phyloP scores from a whole-genome alignment of 2,329 filamentous ascomycete species.

The Teratosphaeria zuluensis region DNA sequence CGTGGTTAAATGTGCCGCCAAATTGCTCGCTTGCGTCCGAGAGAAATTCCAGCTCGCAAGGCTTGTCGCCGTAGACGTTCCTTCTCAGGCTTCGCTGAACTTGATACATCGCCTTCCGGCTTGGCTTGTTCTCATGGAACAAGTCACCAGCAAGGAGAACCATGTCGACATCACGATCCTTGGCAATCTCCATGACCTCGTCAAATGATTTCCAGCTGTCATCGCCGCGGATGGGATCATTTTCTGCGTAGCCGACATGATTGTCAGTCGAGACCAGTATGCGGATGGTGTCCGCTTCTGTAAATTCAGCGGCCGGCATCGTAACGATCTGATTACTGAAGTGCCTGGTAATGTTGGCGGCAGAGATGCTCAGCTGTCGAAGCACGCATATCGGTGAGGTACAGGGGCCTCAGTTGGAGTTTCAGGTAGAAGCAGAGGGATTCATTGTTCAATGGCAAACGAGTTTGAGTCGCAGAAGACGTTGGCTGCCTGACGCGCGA shows the following conservation, averaged over 20 bases:
- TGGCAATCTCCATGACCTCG: conserved; percentile 84
- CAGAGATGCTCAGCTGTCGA: conserved; percentile 6
- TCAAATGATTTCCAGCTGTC: conserved; percentile 97
- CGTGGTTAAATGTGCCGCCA: conserved; percentile 69
- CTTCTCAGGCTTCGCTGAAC: conserved; percentile 90
- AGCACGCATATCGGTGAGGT: conserved; percentile 8
- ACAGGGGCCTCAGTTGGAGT: neutral
- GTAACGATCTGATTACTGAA: neutral
- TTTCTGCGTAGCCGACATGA: conserved; percentile 93
- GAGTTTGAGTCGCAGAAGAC: neutral
- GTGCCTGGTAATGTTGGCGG: neutral
- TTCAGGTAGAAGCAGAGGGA: neutral
- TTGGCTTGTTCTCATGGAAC: conserved; percentile 97
- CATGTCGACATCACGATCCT: conserved; percentile 90
- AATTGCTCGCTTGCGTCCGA: conserved; percentile 90
- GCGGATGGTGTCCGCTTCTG: conserved; percentile 73
- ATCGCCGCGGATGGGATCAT: conserved; percentile 86
- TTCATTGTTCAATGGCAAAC: neutral
- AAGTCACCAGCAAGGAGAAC: conserved; percentile 87
- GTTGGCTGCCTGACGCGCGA: neutral
- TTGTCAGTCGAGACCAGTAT: conserved; percentile 93
- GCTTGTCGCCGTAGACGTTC: conserved; percentile 91
- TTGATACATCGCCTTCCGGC: conserved; percentile 89
- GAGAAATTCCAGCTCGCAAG: conserved; percentile 87
- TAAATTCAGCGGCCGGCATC: neutral